These are phyloP conservation scores for Carallia brachiata DNA, from an alignment of 345 rosid genomes.

Conservation along the genomic window DNA sequence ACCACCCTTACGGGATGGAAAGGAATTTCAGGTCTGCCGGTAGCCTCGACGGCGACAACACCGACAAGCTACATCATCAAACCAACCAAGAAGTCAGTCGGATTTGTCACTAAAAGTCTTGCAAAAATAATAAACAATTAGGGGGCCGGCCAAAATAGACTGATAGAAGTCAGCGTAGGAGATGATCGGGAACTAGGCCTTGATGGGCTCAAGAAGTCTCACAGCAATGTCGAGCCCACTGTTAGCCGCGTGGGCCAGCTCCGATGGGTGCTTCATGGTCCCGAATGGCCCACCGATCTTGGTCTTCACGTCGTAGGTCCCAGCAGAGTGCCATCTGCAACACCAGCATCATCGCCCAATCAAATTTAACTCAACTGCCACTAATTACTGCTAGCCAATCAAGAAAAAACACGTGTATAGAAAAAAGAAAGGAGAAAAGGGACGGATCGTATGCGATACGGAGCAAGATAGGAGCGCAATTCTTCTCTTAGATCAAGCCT, in stretches of 20 bases:
- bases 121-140: not conserved
- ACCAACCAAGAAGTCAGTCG: not conserved
- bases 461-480: slow-evolving; percentile 94
- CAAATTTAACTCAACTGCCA: not conserved
- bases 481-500: slow-evolving; percentile 82
- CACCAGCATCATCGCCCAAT: not conserved
- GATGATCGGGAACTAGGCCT: slow-evolving; percentile 70
- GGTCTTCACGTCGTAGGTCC: slow-evolving; percentile 75
- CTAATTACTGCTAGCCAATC: not conserved
- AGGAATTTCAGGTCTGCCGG: slow-evolving; percentile 97
- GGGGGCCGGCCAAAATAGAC: slow-evolving; percentile 20
- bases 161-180: slow-evolving; percentile 79
- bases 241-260: slow-evolving; percentile 83
- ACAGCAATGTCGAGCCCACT: slow-evolving; percentile 80
- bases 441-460: slow-evolving; percentile 66
- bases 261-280: slow-evolving; percentile 64
- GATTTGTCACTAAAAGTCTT: not conserved
- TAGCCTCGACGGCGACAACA: slow-evolving; percentile 84
- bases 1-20: slow-evolving; percentile 98
- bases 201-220: slow-evolving; percentile 82
- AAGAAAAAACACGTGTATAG: not conserved
- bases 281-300: slow-evolving; percentile 96
- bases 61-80: slow-evolving; percentile 66
- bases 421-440: not conserved
- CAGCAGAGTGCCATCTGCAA: slow-evolving; percentile 96